phyloP scores from a whole-genome alignment of 148 eudicot genomes.

The Chenopodium suecicum region DNA sequence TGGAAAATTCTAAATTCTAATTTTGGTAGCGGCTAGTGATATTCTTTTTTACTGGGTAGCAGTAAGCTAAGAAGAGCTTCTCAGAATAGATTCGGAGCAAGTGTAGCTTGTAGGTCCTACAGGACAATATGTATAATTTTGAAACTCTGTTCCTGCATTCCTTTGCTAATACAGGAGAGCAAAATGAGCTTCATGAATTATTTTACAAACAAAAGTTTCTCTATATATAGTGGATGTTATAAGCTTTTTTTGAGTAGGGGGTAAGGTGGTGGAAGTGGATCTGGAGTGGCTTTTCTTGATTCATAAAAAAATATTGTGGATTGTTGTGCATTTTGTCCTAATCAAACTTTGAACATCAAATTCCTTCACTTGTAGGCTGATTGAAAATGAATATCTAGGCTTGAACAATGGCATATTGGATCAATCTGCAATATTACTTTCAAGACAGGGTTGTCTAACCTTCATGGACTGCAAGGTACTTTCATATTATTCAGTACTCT shows the following conservation, averaged over 20 bases:
- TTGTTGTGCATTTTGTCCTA: slow-evolving; percentile 10
- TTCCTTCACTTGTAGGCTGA: slow-evolving; percentile 54
- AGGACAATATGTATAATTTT: background rate
- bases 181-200: background rate
- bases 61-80: background rate
- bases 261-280: background rate
- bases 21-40: background rate
- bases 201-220: background rate
- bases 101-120: background rate
- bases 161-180: background rate
- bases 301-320: background rate
- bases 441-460: slow-evolving; percentile 82
- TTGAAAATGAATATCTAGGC: slow-evolving; percentile 91
- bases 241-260: too few species aligned
- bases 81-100: background rate
- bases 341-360: background rate
- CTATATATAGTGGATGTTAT: background rate
- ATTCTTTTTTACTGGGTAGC: background rate
- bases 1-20: background rate
- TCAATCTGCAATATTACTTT: slow-evolving; percentile 92
- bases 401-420: slow-evolving; percentile 95
- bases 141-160: background rate
- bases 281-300: background rate
- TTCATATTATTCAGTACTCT: background rate
- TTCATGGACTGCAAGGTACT: slow-evolving; percentile 97